phyloP scores from a whole-genome alignment of 2,329 filamentous ascomycete genomes.

The Orbilia brochopaga region DNA sequence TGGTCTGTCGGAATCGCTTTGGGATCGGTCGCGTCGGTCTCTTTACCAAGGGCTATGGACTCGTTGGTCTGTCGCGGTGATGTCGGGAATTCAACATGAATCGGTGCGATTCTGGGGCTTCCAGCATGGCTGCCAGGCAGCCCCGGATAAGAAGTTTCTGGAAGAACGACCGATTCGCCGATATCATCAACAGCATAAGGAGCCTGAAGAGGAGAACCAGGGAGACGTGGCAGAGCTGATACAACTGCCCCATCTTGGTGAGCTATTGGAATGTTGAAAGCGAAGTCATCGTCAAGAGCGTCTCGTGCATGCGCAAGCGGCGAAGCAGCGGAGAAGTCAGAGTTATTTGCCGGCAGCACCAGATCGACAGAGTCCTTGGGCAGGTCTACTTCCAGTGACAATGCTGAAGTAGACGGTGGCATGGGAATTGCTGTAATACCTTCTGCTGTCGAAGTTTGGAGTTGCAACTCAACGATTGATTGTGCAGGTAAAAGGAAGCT shows the following conservation, averaged over 20 bases:
- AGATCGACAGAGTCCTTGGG: too few relatives aligned
- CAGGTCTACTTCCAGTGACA: too few relatives aligned
- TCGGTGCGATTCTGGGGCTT: conserved; percentile 13
- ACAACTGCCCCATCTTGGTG: not conserved
- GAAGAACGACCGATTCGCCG: not conserved
- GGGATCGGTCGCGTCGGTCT: not conserved
- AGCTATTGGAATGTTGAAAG: not conserved
- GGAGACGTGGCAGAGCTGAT: conserved; percentile 6
- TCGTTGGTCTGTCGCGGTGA: not conserved
- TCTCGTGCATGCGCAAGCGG: not conserved
- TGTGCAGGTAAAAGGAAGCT: too few relatives aligned
- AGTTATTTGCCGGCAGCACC: too few relatives aligned
- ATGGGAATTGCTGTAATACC: too few relatives aligned
- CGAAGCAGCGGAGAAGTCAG: too few relatives aligned
- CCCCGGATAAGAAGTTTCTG: not conserved
- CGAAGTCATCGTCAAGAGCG: not conserved
- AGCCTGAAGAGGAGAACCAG: conserved; percentile 16
- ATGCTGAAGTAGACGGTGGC: too few relatives aligned
- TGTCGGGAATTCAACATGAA: not conserved
- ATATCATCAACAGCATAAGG: not conserved
- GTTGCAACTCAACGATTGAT: too few relatives aligned
- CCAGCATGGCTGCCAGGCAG: conserved; percentile 16
- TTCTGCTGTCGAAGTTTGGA: too few relatives aligned
- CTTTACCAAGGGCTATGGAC: conserved; percentile 1
- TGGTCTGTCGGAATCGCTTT: not conserved